Percentiles rank a stretch among this genome's conserved stretches.
phyloP scores from a whole-genome alignment of 495 filamentous ascomycete species.

The Cairneyella variabilis region DNA sequence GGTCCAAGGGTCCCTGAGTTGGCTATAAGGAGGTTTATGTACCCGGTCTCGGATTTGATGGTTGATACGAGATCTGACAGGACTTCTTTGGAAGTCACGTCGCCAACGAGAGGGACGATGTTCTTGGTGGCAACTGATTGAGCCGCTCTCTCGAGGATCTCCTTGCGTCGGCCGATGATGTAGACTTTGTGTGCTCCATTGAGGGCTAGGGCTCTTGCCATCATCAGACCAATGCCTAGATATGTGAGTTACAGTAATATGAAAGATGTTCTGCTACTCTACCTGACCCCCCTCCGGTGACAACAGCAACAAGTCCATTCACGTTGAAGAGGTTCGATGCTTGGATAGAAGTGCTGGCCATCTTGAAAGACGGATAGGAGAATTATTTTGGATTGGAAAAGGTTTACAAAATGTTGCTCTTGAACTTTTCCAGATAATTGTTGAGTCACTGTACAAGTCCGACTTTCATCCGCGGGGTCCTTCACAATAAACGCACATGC shows the following conservation, averaged over 20 bases:
- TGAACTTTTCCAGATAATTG: too few species aligned
- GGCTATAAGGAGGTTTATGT: slow-evolving; percentile 62
- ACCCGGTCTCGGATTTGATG: slow-evolving; percentile 50
- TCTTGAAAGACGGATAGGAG: not conserved
- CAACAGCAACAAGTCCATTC: slow-evolving; percentile 55
- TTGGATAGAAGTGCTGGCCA: slow-evolving; percentile 25
- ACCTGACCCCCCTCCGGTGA: slow-evolving; percentile 61
- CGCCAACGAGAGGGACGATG: slow-evolving; percentile 59
- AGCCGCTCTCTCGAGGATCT: slow-evolving; percentile 44
- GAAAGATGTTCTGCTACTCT: not conserved
- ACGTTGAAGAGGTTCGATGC: slow-evolving; percentile 50
- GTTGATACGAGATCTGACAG: slow-evolving; percentile 48
- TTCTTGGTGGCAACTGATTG: slow-evolving; percentile 25
- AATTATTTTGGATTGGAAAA: too few species aligned
- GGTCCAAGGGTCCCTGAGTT: slow-evolving; percentile 65
- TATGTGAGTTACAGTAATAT: not conserved
- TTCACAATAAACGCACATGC: too few species aligned
- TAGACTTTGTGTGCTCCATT: slow-evolving; percentile 68
- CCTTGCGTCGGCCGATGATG: slow-evolving; percentile 58
- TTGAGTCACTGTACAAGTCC: too few species aligned
- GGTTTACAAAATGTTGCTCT: too few species aligned
- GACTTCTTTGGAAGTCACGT: slow-evolving; percentile 62
- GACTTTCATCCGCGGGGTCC: too few species aligned
- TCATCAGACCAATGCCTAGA: slow-evolving; percentile 61
- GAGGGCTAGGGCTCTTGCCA: slow-evolving; percentile 56